Base-by-base conservation (phyloP, 768 basidiomycete genomes). In the Mycena sanguinolenta region DNA sequence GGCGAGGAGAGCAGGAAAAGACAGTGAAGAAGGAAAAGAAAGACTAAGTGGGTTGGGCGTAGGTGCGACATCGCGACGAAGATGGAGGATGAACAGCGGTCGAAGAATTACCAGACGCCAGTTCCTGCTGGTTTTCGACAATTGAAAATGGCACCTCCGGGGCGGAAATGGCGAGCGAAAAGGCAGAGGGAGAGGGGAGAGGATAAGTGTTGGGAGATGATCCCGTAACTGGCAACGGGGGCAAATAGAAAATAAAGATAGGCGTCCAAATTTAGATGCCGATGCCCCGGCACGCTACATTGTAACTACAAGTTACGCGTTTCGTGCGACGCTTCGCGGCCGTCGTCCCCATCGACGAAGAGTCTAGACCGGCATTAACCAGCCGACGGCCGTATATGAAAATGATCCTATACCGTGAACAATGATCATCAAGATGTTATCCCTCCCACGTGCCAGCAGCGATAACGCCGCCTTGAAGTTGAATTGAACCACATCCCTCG, bases 41-140 rank as follows among this genome's bases (percentile, higher is more conserved):
- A 74, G 77, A 79, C 73, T 62, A 81, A 71, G 71, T 74, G 77
- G 77, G 65, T 73, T 39, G 74, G 74, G 76, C 75, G 80, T 64
- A 75, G 69, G 69, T 79, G 78, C 71, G 83, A 78, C 86, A 88
- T 87, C 77, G 74, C 76, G 79, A n/a, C n/a, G n/a, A n/a, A n/a
- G 72, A 57, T 61, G 53, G 58, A 59, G 62, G 68, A 69, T 64
- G 46, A 70, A 75, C 75, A 80, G 76, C 76, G 68, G 73, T 74
- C 62, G 69, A 70, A 69, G 70, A 39, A 3, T 39, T 39, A 38
- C 13, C 39, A 65, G 74, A 83, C 82, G 78, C 85, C 85, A 84
- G 75, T 83, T 84, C 87, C 87, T 81, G 86, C 86, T 85, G 84
- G 81, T 77, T 82, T 83, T 84, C 82, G 77, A 77, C 76, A 79